A percentile compares a stretch with the other conserved stretches of the same genome.
Conservation (phyloP, 176 grass and related monocot species). For the Puya raimondii region DNA sequence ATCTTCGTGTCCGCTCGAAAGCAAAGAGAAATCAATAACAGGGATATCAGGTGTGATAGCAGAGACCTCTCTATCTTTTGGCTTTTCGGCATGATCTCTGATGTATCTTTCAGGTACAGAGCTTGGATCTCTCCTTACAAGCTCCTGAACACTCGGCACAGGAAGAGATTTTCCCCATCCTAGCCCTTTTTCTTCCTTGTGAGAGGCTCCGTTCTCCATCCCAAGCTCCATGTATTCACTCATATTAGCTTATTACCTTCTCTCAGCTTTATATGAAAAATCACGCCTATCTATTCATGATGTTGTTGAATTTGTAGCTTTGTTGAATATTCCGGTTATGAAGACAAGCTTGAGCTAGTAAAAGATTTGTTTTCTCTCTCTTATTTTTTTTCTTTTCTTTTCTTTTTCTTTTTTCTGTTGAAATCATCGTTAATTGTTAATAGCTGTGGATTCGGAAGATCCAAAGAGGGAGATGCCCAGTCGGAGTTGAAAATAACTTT, state of each 20-base stretch:
- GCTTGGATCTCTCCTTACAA: constrained; percentile 3
- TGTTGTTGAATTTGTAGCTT: neutral
- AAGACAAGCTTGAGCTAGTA: no score
- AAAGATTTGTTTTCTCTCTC: no score
- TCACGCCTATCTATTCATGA: neutral
- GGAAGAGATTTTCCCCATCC: constrained; percentile 8
- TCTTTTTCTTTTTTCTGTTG: no score
- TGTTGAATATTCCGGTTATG: no score
- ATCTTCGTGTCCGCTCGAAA: neutral
- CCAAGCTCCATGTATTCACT: neutral
- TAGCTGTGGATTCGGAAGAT: no score
- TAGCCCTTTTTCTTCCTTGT: neutral
- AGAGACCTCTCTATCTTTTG: neutral
- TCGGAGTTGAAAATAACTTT: no score
- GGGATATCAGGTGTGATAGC: neutral
- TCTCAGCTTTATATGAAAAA: neutral
- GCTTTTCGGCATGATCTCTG: neutral
- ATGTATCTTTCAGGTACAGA: constrained; percentile 13
- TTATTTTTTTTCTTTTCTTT: no score
- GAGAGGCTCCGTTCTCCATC: neutral
- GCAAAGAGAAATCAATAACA: constrained; percentile 9
- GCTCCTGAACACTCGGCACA: constrained; percentile 7
- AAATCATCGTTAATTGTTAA: no score
- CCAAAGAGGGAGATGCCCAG: no score
- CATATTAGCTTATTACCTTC: neutral